These are phyloP conservation scores for Eimeria necatrix DNA, from an alignment of 169 alveolate species.

Conservation along the genomic window DNA sequence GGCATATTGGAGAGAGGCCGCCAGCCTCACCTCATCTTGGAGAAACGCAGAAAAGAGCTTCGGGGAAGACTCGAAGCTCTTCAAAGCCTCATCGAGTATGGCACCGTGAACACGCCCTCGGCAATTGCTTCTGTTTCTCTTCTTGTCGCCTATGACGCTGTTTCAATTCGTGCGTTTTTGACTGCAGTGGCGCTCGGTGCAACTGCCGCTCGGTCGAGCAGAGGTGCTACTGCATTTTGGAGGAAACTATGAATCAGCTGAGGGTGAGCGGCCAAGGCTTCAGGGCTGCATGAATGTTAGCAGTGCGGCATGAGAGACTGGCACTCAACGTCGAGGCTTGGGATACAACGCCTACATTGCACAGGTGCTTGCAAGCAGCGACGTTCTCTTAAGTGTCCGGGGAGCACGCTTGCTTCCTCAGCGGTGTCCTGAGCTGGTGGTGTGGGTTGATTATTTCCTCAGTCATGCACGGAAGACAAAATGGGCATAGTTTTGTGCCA, in stretches of 20 bases:
- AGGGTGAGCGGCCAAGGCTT: constrained; percentile 76
- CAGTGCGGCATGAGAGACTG: not conserved
- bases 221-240: constrained; percentile 87
- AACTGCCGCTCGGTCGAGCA: constrained; percentile 87
- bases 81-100: constrained; percentile 19
- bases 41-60: constrained; percentile 42
- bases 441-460: not conserved
- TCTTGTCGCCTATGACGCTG: not conserved
- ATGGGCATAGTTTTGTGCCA: constrained; percentile 87
- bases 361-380: not conserved
- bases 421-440: not conserved
- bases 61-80: not conserved
- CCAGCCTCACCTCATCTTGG: not conserved
- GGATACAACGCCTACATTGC: not conserved
- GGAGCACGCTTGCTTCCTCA: no score
- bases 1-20: constrained; percentile 30
- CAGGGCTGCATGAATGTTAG: not conserved
- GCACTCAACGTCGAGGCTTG: not conserved
- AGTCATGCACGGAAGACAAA: constrained; percentile 86
- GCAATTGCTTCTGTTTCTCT: not conserved
- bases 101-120: not conserved
- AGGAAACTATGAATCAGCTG: constrained; percentile 87
- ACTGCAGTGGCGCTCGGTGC: constrained; percentile 83
- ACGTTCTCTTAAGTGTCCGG: no score
- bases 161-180: not conserved